Evolutionary conservation across 1,284 basidiomycete species (phyloP), one percentile per base, ranked within the genome.

Genomic region (Ganoderma meredithae): DNA sequence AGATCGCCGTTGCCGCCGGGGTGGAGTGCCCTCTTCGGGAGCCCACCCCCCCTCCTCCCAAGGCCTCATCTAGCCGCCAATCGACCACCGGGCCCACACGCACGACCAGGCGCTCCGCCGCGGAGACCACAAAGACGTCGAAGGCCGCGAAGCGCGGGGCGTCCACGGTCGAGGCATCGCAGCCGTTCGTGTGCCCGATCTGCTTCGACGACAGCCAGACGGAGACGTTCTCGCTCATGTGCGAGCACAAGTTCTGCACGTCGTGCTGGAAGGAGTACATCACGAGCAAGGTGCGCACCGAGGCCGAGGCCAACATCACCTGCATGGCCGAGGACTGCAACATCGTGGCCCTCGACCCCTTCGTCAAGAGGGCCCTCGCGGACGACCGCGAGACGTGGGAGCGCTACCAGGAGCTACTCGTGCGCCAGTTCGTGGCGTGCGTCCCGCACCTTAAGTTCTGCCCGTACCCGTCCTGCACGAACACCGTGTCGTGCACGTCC

Each of bases 241-340:
- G 95, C 79, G 88, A 87, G 53, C 96, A 98, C 79, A 81, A 86
- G 31, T 97, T 94, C 80, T 98, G 96, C 82, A 86, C 85, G 19
- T 89, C 85, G 19, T 99, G 97, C 82, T 99, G 98, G 93, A 82
- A 82, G 60, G 90, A 92, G 60, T 99, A 99, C 79, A 79, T 94
- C 62, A 84, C 85, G 55, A 90, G 92, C 74, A 99, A 99, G 85
- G 90, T 99, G 76, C 89, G 88, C 71, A 92, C 92, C 68, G 97
- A 99, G 78, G 95, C 93, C 65, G 97, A 99, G 79, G 90, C 92
- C 72, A 83, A 86, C 52, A 90, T 99, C 71, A 89, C 94, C 70
- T 99, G 97, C 83, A 98, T 99, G 97, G 93, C 92, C 44, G 93
- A 93, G 76, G 90, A 90, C 56, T 99, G 98, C 81, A 85, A 87